A percentile compares a stretch with the other conserved stretches of the same genome.
Evolutionary conservation across 306 rosid species (phyloP).

Genomic region (Ceratonia siliqua): DNA sequence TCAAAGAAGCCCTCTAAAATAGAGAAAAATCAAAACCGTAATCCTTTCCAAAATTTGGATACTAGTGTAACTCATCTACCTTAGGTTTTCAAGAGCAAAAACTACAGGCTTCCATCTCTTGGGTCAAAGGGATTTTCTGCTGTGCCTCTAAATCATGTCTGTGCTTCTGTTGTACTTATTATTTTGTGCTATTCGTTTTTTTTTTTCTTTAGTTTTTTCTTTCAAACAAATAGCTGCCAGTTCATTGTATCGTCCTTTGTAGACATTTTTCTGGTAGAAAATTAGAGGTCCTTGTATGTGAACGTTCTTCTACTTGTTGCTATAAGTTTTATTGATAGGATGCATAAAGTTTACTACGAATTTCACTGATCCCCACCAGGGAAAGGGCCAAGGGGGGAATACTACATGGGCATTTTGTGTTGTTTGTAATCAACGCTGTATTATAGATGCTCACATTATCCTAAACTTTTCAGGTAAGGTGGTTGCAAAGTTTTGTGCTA

Average conservation of each 20-base stretch:
- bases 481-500: conserved; percentile 91
- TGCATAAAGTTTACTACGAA: background rate
- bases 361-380: background rate
- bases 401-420: background rate
- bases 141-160: background rate
- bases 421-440: background rate
- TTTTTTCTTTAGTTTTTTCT: background rate
- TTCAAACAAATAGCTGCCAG: background rate
- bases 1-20: background rate
- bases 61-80: background rate
- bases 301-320: background rate
- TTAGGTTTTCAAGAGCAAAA: background rate
- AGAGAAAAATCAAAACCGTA: background rate
- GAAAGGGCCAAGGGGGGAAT: background rate
- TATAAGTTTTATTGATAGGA: background rate
- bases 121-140: too few relatives aligned
- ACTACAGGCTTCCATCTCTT: too few relatives aligned
- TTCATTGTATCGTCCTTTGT: background rate
- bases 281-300: background rate
- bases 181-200: background rate
- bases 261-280: background rate
- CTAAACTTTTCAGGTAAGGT: conserved; percentile 68
- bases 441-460: conserved; percentile 33
- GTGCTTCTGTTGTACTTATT: background rate
- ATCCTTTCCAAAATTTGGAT: background rate